These are phyloP conservation scores for Metschnikowia colocasiae DNA, from an alignment of 805 yeast species.

Conservation along the genomic window DNA sequence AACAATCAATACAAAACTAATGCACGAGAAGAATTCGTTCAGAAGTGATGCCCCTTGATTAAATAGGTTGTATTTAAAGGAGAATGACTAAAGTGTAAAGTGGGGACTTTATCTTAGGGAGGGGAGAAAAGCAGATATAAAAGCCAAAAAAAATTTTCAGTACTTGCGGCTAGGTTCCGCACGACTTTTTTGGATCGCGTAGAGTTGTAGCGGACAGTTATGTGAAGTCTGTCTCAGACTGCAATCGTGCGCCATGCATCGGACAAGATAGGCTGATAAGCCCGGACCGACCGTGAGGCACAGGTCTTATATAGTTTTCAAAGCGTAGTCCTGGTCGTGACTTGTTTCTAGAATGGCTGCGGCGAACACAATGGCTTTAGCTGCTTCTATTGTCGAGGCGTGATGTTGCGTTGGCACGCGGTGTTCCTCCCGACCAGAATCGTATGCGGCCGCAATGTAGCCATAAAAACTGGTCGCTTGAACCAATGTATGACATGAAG, in stretches of 20 bases:
- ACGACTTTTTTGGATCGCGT: conserved; percentile 6
- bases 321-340: too few relatives aligned
- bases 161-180: conserved; percentile 1
- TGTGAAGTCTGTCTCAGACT: conserved; percentile 2
- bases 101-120: conserved; percentile 4
- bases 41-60: conserved; percentile 4
- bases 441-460: not conserved
- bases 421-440: not conserved
- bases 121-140: not conserved
- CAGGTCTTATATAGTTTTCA: not conserved
- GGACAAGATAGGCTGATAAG: not conserved
- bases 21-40: conserved; percentile 2
- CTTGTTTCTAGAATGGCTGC: not conserved
- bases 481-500: not conserved
- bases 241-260: conserved; percentile 1
- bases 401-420: not conserved
- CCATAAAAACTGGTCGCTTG: not conserved
- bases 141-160: conserved; percentile 3
- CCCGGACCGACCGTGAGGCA: not conserved
- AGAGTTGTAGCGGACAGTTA: not conserved
- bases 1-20: conserved; percentile 5
- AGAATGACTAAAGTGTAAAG: not conserved
- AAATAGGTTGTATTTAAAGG: conserved; percentile 2
- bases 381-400: not conserved
- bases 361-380: too few relatives aligned